A percentile compares a stretch with the other conserved stretches of the same genome.
Conservation (phyloP, 2,329 filamentous ascomycete species). For the Coniochaeta prunicola region DNA sequence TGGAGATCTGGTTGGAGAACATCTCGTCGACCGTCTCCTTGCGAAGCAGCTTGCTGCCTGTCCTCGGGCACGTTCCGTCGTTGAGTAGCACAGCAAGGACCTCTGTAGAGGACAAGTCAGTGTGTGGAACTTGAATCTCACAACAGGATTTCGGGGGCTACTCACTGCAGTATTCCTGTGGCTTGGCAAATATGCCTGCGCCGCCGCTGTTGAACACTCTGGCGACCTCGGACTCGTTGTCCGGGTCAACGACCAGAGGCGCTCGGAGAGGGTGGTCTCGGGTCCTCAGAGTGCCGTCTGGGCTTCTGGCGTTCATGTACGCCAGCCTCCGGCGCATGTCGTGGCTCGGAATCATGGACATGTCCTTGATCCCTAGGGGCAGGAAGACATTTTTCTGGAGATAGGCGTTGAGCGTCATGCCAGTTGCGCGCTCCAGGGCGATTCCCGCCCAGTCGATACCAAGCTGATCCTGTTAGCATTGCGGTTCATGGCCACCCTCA, state of each 20-base stretch:
- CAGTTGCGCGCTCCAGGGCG: slow-evolving; percentile 32
- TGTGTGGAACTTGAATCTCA: no score
- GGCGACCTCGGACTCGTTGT: slow-evolving; percentile 30
- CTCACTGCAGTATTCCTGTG: slow-evolving; percentile 48
- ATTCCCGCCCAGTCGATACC: slow-evolving; percentile 42
- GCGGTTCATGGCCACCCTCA: no score
- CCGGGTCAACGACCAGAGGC: slow-evolving; percentile 28
- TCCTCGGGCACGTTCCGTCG: slow-evolving; percentile 49
- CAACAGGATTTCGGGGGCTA: neutral
- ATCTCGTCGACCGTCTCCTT: slow-evolving; percentile 49
- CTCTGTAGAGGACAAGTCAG: slow-evolving; percentile 22
- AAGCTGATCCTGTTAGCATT: slow-evolving; percentile 27
- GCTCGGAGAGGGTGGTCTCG: slow-evolving; percentile 21
- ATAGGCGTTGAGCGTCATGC: slow-evolving; percentile 33
- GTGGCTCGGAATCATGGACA: slow-evolving; percentile 41
- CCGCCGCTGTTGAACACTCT: slow-evolving; percentile 45
- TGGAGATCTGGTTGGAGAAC: slow-evolving; percentile 53
- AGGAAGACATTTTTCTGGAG: slow-evolving; percentile 33
- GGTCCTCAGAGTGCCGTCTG: slow-evolving; percentile 28
- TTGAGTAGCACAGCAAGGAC: slow-evolving; percentile 55
- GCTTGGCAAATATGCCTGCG: slow-evolving; percentile 46
- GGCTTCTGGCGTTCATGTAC: slow-evolving; percentile 42
- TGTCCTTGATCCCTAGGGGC: slow-evolving; percentile 26
- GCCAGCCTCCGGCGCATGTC: slow-evolving; percentile 46
- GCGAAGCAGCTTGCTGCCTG: slow-evolving; percentile 42